These are phyloP conservation scores for Phialophora tarda DNA, from an alignment of 2,329 filamentous ascomycete genomes.

Conservation along the genomic window DNA sequence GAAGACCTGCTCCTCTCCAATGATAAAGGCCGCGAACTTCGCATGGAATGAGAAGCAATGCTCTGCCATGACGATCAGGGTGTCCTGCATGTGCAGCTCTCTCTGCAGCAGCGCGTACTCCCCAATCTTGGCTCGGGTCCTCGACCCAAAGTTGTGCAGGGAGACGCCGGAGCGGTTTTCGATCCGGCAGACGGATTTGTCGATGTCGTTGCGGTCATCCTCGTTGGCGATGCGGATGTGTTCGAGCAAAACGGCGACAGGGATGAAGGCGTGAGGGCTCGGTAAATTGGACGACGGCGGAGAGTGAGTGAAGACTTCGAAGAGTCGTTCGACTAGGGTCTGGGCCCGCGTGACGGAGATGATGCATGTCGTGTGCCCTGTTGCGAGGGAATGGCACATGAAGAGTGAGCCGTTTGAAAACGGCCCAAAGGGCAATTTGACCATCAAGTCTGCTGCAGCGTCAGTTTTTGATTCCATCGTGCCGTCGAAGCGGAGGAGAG, in stretches of 20 bases:
- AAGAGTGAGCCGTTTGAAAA: constrained; percentile 19
- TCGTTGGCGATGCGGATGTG: constrained; percentile 11
- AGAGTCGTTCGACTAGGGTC: constrained; percentile 9
- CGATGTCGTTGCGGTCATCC: constrained; percentile 14
- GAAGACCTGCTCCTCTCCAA: neutral
- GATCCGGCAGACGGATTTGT: constrained; percentile 14
- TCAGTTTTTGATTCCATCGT: neutral
- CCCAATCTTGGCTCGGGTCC: constrained; percentile 17
- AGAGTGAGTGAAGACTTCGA: constrained; percentile 7
- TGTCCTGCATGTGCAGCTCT: constrained; percentile 22
- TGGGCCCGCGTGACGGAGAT: constrained; percentile 4
- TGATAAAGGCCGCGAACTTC: neutral
- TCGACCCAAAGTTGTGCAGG: constrained; percentile 17
- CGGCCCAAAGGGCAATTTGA: constrained; percentile 18
- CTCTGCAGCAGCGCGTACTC: constrained; percentile 16
- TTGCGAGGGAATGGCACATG: constrained; percentile 3
- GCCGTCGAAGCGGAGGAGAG: too few relatives aligned
- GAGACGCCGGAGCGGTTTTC: constrained; percentile 17
- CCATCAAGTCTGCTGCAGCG: constrained; percentile 9
- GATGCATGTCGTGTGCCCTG: constrained; percentile 5
- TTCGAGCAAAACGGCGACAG: constrained; percentile 1
- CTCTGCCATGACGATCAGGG: constrained; percentile 14
- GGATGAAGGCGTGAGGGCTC: neutral
- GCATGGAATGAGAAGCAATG: constrained; percentile 18
- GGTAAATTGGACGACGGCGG: neutral